Percentiles rank a stretch among this genome's conserved stretches.
Evolutionary conservation across 768 basidiomycete species (phyloP).

Genomic region (Auriscalpium orientale): DNA sequence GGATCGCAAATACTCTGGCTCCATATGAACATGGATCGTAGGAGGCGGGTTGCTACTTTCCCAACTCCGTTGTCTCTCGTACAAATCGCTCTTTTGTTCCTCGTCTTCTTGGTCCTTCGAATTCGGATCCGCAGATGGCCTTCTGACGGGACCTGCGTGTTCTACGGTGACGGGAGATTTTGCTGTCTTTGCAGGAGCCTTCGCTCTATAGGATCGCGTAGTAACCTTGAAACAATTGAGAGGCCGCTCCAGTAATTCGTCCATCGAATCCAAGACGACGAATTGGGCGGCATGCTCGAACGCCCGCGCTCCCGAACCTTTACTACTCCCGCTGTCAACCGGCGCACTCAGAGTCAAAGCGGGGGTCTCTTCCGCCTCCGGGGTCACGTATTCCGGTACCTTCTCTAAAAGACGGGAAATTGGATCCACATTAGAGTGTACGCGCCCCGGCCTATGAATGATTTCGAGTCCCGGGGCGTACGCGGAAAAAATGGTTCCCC

Average conservation of each 20-base stretch:
- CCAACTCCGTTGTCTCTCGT: not conserved
- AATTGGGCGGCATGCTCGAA: not conserved
- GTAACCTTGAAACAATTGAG: too few species aligned
- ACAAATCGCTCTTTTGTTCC: too few species aligned
- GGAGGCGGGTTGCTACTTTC: not conserved
- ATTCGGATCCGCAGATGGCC: too few species aligned
- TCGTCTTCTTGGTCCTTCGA: too few species aligned
- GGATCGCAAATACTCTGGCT: not conserved
- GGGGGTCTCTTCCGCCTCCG: not conserved
- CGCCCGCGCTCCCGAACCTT: too few species aligned
- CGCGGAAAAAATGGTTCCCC: constrained; percentile 27
- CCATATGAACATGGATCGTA: not conserved
- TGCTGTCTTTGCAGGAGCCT: too few species aligned
- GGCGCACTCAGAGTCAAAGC: not conserved
- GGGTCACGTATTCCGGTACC: not conserved
- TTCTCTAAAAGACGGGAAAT: constrained; percentile 7
- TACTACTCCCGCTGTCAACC: not conserved
- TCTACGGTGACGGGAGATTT: too few species aligned
- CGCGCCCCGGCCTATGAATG: constrained; percentile 24
- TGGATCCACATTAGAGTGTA: constrained; percentile 28
- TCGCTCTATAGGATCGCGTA: too few species aligned
- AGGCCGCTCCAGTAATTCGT: too few species aligned
- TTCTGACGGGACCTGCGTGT: too few species aligned
- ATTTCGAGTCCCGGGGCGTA: constrained; percentile 23
- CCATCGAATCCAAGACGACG: too few species aligned